These are phyloP conservation scores for Syncephalastrum contaminatum DNA, from an alignment of 371 early-diverging fungal species.

Conservation along the genomic window DNA sequence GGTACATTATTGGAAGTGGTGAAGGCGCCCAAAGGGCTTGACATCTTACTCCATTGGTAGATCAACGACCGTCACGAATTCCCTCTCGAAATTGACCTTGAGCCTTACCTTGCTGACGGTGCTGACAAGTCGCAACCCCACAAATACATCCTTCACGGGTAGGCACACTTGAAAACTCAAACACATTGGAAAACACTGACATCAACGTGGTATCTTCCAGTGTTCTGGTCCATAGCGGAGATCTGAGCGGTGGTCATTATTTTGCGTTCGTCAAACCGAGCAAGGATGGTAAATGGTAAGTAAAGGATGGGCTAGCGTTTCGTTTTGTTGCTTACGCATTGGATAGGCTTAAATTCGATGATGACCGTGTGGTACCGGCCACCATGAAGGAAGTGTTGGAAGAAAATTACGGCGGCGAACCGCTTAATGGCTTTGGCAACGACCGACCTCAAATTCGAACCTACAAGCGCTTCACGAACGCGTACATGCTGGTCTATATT, in stretches of 20 bases:
- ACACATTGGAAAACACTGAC: background rate
- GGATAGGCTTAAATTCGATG: slow-evolving; percentile 88
- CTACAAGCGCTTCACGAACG: slow-evolving; percentile 84
- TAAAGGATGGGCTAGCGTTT: background rate
- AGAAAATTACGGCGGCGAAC: slow-evolving; percentile 93
- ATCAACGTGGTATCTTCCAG: slow-evolving; percentile 28
- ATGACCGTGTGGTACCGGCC: slow-evolving; percentile 91
- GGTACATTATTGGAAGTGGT: slow-evolving; percentile 27
- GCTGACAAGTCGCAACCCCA: slow-evolving; percentile 51
- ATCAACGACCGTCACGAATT: slow-evolving; percentile 98
- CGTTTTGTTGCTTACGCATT: background rate
- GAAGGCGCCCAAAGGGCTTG: background rate
- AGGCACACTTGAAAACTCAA: slow-evolving; percentile 4
- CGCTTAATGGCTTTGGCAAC: slow-evolving; percentile 40
- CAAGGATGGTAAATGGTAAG: slow-evolving; percentile 76
- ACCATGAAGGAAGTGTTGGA: slow-evolving; percentile 87
- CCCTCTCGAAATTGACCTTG: slow-evolving; percentile 85
- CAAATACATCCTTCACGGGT: slow-evolving; percentile 81
- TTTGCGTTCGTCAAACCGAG: slow-evolving; percentile 89
- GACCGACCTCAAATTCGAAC: slow-evolving; percentile 29
- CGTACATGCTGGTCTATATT: slow-evolving; percentile 96
- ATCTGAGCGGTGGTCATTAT: slow-evolving; percentile 96
- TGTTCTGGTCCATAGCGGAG: slow-evolving; percentile 97
- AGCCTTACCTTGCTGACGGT: slow-evolving; percentile 70
- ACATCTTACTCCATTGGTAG: slow-evolving; percentile 22